Percentiles rank a stretch among this genome's conserved stretches.
phyloP scores from a whole-genome alignment of 371 early-diverging fungal genomes.

The Mucor indicus region DNA sequence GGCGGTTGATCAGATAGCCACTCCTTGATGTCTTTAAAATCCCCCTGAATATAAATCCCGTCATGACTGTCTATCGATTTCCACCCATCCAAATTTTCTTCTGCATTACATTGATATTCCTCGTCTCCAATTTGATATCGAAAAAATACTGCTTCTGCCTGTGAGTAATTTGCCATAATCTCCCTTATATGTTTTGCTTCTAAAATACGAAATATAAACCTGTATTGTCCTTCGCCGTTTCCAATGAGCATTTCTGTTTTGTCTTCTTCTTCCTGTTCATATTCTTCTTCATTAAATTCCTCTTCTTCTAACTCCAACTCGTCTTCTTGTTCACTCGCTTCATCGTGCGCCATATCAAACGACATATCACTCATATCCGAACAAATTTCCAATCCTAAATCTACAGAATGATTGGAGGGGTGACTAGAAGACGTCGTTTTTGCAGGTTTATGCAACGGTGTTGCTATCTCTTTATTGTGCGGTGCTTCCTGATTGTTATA shows the following conservation, averaged over 20 bases:
- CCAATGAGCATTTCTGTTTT: slow-evolving; percentile 6
- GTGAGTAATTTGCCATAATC: background rate
- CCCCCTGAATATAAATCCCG: slow-evolving; percentile 6
- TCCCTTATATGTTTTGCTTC: slow-evolving; percentile 12
- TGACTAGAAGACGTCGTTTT: slow-evolving; percentile 1
- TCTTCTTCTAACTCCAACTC: slow-evolving; percentile 2
- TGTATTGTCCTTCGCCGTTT: slow-evolving; percentile 9
- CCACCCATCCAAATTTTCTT: slow-evolving; percentile 7
- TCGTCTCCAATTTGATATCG: slow-evolving; percentile 9
- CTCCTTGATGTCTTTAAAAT: slow-evolving; percentile 8
- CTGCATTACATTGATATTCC: slow-evolving; percentile 6
- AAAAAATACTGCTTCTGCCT: slow-evolving; percentile 5
- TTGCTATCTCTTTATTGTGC: slow-evolving; percentile 16
- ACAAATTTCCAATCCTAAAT: slow-evolving; percentile 22
- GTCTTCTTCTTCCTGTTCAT: background rate
- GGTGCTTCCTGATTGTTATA: slow-evolving; percentile 6
- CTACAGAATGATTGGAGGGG: background rate
- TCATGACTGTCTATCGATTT: slow-evolving; percentile 1
- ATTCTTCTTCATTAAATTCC: background rate
- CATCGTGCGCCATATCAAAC: background rate
- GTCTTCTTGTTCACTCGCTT: background rate
- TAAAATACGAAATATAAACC: slow-evolving; percentile 13
- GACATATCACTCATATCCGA: slow-evolving; percentile 19
- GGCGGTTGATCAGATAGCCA: slow-evolving; percentile 9
- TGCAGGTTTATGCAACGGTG: slow-evolving; percentile 20